A percentile compares a stretch with the other conserved stretches of the same genome.
Evolutionary conservation across 805 yeast species (phyloP).

Genomic region (Barnettozyma sp.): DNA sequence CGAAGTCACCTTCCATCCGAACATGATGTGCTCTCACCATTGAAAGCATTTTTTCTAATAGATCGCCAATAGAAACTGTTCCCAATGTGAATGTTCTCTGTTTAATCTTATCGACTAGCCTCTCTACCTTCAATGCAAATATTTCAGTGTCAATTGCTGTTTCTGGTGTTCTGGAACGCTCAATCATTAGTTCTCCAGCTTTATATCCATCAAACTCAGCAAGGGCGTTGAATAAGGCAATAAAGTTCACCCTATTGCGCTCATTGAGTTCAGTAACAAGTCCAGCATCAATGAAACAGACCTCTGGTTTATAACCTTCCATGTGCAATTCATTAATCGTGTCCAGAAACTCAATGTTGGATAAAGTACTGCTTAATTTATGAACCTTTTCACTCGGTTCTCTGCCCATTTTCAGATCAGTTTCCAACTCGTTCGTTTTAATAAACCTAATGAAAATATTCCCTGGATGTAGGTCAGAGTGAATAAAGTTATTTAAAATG

Average conservation of each 20-base stretch:
- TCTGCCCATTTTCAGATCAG: constrained; percentile 22
- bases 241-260: constrained; percentile 71
- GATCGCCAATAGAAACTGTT: constrained; percentile 84
- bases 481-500: constrained; percentile 87
- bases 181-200: constrained; percentile 95
- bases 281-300: constrained; percentile 91
- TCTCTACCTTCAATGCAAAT: constrained; percentile 82
- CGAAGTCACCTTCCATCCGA: constrained; percentile 94
- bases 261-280: constrained; percentile 84
- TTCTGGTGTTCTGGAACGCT: constrained; percentile 90
- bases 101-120: constrained; percentile 73
- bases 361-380: constrained; percentile 14
- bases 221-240: constrained; percentile 81
- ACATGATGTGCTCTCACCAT: constrained; percentile 96
- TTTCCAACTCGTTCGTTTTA: constrained; percentile 34
- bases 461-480: constrained; percentile 96
- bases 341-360: constrained; percentile 37
- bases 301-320: constrained; percentile 70
- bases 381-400: constrained; percentile 22
- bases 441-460: constrained; percentile 75
- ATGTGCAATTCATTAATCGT: constrained; percentile 40
- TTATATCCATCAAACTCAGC: constrained; percentile 89
- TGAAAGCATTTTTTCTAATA: constrained; percentile 74
- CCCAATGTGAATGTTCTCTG: constrained; percentile 89
- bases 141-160: constrained; percentile 79